Evolutionary conservation across 257 asterid species (phyloP).

Genomic region (Fraxinus anomala): DNA sequence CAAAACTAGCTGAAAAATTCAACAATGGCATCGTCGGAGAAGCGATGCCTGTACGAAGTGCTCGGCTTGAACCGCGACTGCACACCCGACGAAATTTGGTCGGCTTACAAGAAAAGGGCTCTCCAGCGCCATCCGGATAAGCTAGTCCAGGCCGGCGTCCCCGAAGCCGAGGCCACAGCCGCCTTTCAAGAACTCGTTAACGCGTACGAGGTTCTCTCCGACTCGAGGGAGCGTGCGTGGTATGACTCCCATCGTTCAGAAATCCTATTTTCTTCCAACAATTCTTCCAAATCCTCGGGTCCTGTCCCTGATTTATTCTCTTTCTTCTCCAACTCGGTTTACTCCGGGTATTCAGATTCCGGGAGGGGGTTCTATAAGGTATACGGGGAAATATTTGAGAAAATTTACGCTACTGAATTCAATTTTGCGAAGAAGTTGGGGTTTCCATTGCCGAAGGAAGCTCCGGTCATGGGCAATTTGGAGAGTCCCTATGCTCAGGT

Average conservation of each 20-base stretch:
- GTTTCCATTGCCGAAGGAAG: slow-evolving; percentile 64
- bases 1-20: not conserved
- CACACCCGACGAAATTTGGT: slow-evolving; percentile 80
- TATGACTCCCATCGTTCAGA: slow-evolving; percentile 95
- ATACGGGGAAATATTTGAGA: slow-evolving; percentile 71
- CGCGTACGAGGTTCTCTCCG: slow-evolving; percentile 93
- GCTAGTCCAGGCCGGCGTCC: slow-evolving; percentile 72
- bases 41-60: slow-evolving; percentile 90
- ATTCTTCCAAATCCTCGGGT: slow-evolving; percentile 39
- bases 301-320: slow-evolving; percentile 71
- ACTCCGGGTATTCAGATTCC: slow-evolving; percentile 72
- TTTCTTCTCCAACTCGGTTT: slow-evolving; percentile 79
- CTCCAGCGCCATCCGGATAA: slow-evolving; percentile 99
- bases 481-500: slow-evolving; percentile 82
- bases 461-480: slow-evolving; percentile 87
- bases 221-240: slow-evolving; percentile 86
- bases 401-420: slow-evolving; percentile 65
- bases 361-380: slow-evolving; percentile 88
- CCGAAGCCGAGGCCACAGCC: slow-evolving; percentile 90
- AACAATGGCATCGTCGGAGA: slow-evolving; percentile 66
- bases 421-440: slow-evolving; percentile 70
- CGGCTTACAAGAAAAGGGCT: slow-evolving; percentile 82
- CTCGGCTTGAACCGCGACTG: slow-evolving; percentile 69
- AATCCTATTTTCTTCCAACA: slow-evolving; percentile 65
- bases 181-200: slow-evolving; percentile 90